Conservation (phyloP, 371 early-diverging fungal species). For the Rhizopus delemar region DNA sequence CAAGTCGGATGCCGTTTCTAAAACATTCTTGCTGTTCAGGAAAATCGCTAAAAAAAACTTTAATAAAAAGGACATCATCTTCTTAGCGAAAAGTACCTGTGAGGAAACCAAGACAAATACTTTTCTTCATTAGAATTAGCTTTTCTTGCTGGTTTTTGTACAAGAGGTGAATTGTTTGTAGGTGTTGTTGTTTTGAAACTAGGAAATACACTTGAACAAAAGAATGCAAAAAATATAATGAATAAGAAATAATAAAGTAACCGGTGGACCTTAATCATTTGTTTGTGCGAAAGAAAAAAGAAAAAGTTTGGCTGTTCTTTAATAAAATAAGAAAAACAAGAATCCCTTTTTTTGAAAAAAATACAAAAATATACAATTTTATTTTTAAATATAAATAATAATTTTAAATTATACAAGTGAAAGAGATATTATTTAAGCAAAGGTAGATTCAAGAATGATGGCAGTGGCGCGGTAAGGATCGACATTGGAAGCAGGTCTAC, state of each 20-base stretch:
- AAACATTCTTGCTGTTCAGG: slow-evolving; percentile 49
- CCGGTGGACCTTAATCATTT: slow-evolving; percentile 26
- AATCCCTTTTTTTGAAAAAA: no score
- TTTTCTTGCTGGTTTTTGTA: slow-evolving; percentile 1
- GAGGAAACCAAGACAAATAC: slow-evolving; percentile 37
- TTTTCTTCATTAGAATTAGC: slow-evolving; percentile 19
- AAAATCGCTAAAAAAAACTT: slow-evolving; percentile 20
- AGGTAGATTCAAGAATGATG: slow-evolving; percentile 58
- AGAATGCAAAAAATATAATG: slow-evolving; percentile 18
- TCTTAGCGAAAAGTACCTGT: slow-evolving; percentile 17
- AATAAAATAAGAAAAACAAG: no score
- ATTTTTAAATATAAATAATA: no score
- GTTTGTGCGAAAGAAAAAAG: slow-evolving; percentile 6
- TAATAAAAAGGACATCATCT: not conserved
- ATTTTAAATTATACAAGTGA: not conserved
- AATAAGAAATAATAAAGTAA: slow-evolving; percentile 20
- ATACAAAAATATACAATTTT: no score
- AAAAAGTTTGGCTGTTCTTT: no score
- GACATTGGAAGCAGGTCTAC: slow-evolving; percentile 67
- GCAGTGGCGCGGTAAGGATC: slow-evolving; percentile 65
- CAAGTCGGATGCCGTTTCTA: slow-evolving; percentile 47
- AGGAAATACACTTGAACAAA: slow-evolving; percentile 16
- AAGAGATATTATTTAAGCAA: slow-evolving; percentile 8
- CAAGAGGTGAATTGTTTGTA: not conserved
- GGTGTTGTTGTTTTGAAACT: slow-evolving; percentile 10